These are phyloP conservation scores for Globisporangium canariense DNA, from an alignment of 352 stramenopile species.

Conservation along the genomic window DNA sequence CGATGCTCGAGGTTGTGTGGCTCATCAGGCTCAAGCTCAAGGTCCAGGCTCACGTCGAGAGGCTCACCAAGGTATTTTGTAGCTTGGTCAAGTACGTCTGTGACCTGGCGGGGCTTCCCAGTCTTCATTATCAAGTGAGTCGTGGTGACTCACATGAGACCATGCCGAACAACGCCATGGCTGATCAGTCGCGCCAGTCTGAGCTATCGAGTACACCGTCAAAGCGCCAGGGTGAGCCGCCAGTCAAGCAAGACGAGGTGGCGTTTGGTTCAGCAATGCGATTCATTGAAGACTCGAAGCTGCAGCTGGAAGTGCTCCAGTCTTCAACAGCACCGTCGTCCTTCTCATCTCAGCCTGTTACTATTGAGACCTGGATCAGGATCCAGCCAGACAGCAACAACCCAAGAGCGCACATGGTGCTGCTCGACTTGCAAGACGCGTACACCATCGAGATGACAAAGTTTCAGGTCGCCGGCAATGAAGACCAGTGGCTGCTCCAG, in stretches of 20 bases:
- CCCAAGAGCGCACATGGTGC: slow-evolving; percentile 18
- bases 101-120: not conserved
- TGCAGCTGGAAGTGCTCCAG: slow-evolving; percentile 22
- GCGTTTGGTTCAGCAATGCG: slow-evolving; percentile 25
- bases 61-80: not conserved
- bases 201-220: not conserved
- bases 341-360: slow-evolving; percentile 24
- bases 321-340: not conserved
- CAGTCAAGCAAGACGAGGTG: not conserved
- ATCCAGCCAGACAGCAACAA: slow-evolving; percentile 17
- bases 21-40: slow-evolving; percentile 28
- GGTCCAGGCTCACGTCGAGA: slow-evolving; percentile 6
- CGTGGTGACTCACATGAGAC: not conserved
- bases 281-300: slow-evolving; percentile 21
- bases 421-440: slow-evolving; percentile 32
- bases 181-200: not conserved
- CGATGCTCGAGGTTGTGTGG: slow-evolving; percentile 24
- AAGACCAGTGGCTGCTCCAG: slow-evolving; percentile 20
- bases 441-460: slow-evolving; percentile 27
- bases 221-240: not conserved
- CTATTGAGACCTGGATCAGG: slow-evolving; percentile 38
- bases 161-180: not conserved
- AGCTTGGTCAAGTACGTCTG: not conserved
- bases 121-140: not conserved
- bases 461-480: not conserved